Conservation (phyloP, 805 yeast species). For the Vanderwaltozyma tropicalis region DNA sequence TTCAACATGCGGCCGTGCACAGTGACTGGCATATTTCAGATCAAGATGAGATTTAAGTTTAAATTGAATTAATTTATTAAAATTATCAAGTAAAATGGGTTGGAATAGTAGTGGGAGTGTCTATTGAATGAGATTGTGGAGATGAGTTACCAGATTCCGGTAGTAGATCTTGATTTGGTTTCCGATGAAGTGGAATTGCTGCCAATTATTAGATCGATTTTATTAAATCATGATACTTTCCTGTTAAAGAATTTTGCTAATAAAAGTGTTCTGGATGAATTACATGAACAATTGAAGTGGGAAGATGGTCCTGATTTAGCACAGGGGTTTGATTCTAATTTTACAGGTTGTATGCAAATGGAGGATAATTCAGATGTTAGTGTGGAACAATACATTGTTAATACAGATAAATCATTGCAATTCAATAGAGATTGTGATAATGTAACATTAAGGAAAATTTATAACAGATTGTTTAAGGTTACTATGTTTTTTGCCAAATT, state of each 20-base stretch:
- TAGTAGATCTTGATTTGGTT: conserved; percentile 20
- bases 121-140: background rate
- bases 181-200: conserved; percentile 17
- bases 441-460: conserved; percentile 9
- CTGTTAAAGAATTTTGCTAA: conserved; percentile 25
- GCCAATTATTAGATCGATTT: conserved; percentile 15
- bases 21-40: too few relatives aligned
- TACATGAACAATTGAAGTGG: conserved; percentile 5
- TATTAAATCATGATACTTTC: conserved; percentile 19
- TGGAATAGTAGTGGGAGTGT: too few relatives aligned
- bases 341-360: conserved; percentile 16
- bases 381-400: conserved; percentile 22
- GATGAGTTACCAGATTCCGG: conserved; percentile 7
- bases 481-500: conserved; percentile 15
- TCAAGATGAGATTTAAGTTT: too few relatives aligned
- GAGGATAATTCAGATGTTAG: conserved; percentile 2
- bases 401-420: conserved; percentile 10
- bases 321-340: conserved; percentile 21
- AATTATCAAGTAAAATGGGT: background rate
- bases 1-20: too few relatives aligned
- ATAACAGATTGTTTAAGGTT: conserved; percentile 15
- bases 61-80: too few relatives aligned
- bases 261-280: conserved; percentile 9
- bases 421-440: conserved; percentile 12
- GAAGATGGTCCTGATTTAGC: conserved; percentile 6